A percentile compares a stretch with the other conserved stretches of the same genome.
Conservation (phyloP, 2,329 filamentous ascomycete genomes). For the Pseudonectria buxi region DNA sequence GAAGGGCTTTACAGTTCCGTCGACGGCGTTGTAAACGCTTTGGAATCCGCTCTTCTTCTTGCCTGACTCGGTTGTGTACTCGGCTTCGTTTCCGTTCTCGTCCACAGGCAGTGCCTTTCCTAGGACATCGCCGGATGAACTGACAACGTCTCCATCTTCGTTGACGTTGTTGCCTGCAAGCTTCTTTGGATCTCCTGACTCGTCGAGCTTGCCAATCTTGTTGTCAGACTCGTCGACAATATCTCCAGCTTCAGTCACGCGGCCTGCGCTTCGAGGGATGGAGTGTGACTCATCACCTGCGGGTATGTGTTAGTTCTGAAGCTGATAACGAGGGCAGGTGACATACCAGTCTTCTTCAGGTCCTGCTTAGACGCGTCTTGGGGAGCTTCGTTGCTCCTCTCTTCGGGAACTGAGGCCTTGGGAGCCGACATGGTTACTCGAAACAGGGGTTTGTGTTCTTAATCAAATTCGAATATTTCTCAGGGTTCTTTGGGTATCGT, state of each 20-base stretch:
- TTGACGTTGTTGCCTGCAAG: conserved; percentile 36
- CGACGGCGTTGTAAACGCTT: conserved; percentile 15
- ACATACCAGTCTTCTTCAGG: conserved; percentile 26
- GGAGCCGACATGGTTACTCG: conserved; percentile 15
- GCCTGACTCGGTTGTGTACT: conserved; percentile 32
- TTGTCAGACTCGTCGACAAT: conserved; percentile 39
- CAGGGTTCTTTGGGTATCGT: too few relatives aligned
- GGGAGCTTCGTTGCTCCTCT: conserved; percentile 26
- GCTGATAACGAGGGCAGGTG: conserved; percentile 11
- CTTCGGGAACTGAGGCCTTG: conserved; percentile 23
- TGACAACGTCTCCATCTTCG: conserved; percentile 29
- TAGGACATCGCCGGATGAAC: conserved; percentile 33
- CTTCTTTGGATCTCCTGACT: conserved; percentile 32
- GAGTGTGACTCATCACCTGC: conserved; percentile 24
- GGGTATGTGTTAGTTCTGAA: conserved; percentile 20
- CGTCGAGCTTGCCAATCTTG: conserved; percentile 34
- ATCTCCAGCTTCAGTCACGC: conserved; percentile 39
- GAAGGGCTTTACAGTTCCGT: conserved; percentile 21
- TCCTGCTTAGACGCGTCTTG: conserved; percentile 19
- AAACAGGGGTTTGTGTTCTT: conserved; percentile 1
- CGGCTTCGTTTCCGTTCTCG: conserved; percentile 29
- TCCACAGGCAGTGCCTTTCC: conserved; percentile 33
- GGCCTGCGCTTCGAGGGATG: conserved; percentile 32
- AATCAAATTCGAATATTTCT: neutral
- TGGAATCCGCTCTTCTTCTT: conserved; percentile 25